Base-by-base conservation (phyloP, 2,329 filamentous ascomycete genomes). In the Huntiella abstrusa region DNA sequence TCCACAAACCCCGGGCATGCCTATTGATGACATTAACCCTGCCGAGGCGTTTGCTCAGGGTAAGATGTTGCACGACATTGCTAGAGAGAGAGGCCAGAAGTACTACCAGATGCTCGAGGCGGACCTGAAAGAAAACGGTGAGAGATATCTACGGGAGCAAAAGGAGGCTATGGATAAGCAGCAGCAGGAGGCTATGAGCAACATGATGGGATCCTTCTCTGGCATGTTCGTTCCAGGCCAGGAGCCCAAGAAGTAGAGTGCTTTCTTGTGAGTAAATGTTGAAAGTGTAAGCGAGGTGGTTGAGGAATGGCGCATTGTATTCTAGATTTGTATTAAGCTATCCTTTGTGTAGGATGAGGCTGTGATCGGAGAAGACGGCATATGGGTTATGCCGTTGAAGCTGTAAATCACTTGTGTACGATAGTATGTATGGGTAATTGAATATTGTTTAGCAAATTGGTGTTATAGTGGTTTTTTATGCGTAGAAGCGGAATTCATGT, bases 51-150 rank as follows among this genome's bases (percentile, higher is more conserved):
- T 91, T 51, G 78, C 82, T 2, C 79, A 94, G 62, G 91, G 88
- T 55, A 98, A 96, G 73, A 95, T 96, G 84, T 68, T 95, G 53
- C 86, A 87, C 63, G 91, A 98, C 58, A 79, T 93, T 61, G 86
- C 91, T 43, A 78, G 91, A 43, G 91, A 98, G 65, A 75, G 86
- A 43, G 91, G 91, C 33, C 83, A 87, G 64, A 80, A 80, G 60
- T 82, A 87, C 62, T 98, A 96, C 63, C 76, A 93, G 67, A 65
- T 79, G 54, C 71, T 96, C 51, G 88, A 96, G 62, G 80, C 79
- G 63, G 82, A 94, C 65, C 93, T 98, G 55, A 73, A 81, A 41
- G 82, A 92, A 62, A 91, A 96, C 59, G 91, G 87, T 45, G 85
- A 88, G 61, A 85, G 88, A 65, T 95, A 87, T 84, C 69, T 98